phyloP scores from a whole-genome alignment of 1,139 yeast species.

The Arxiozyma slooffiae region DNA sequence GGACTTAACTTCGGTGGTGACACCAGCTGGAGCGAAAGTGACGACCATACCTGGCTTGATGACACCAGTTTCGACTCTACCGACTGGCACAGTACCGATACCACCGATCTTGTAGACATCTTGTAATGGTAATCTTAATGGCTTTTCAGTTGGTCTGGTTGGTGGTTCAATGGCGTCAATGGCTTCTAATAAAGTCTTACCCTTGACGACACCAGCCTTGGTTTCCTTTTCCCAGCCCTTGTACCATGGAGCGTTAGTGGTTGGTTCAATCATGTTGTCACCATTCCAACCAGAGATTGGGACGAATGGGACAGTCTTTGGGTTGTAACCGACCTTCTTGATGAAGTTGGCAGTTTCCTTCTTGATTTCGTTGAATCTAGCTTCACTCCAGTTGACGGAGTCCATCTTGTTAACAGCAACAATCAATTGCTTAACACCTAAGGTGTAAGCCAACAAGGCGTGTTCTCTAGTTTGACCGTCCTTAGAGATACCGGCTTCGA shows the following conservation, averaged over 20 bases:
- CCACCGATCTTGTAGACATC: constrained; percentile 92
- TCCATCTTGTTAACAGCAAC: constrained; percentile 94
- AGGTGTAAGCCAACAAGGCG: constrained; percentile 77
- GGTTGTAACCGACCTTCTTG: constrained; percentile 92
- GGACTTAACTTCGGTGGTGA: constrained; percentile 87
- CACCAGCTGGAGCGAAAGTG: constrained; percentile 86
- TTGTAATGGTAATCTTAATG: constrained; percentile 85
- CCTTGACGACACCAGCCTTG: constrained; percentile 68
- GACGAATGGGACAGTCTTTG: constrained; percentile 81
- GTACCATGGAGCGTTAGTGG: constrained; percentile 83
- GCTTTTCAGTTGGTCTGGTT: constrained; percentile 77
- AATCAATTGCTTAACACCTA: constrained; percentile 87
- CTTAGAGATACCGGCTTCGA: constrained; percentile 97
- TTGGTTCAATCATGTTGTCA: constrained; percentile 83
- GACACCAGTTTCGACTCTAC: constrained; percentile 88
- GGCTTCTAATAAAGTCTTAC: constrained; percentile 83
- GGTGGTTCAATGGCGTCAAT: constrained; percentile 84
- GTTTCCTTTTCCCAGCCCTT: constrained; percentile 85
- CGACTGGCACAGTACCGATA: constrained; percentile 87
- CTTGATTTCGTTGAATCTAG: constrained; percentile 70
- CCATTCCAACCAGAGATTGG: constrained; percentile 94
- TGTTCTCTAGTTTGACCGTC: constrained; percentile 62
- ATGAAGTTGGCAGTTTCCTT: constrained; percentile 82
- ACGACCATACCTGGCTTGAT: constrained; percentile 89
- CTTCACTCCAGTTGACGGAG: constrained; percentile 77